Conservation (phyloP, 2,329 filamentous ascomycete species). For the Celoporthe dispersa region DNA sequence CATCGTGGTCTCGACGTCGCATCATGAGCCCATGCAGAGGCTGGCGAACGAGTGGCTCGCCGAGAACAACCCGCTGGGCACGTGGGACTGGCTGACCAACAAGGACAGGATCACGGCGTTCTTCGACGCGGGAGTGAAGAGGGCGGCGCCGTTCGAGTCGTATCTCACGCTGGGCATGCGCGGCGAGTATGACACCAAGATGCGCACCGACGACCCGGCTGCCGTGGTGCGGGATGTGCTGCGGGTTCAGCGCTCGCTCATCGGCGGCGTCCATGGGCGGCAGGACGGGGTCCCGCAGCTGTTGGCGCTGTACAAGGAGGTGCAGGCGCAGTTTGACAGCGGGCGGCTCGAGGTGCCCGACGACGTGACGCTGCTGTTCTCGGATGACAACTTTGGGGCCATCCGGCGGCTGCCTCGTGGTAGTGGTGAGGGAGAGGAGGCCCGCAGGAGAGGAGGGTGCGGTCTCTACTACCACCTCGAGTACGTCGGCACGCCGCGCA, state of each 20-base stretch:
- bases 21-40: slow-evolving; percentile 69
- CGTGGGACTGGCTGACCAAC: slow-evolving; percentile 66
- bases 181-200: slow-evolving; percentile 60
- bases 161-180: slow-evolving; percentile 65
- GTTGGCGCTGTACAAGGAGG: slow-evolving; percentile 69
- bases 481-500: slow-evolving; percentile 64
- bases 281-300: slow-evolving; percentile 53
- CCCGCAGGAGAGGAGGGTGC: slow-evolving; percentile 56
- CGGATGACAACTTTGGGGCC: slow-evolving; percentile 67
- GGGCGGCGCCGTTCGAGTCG: slow-evolving; percentile 60
- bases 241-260: slow-evolving; percentile 56
- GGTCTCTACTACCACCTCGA: slow-evolving; percentile 66
- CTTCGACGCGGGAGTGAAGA: slow-evolving; percentile 58
- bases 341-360: slow-evolving; percentile 61
- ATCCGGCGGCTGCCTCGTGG: slow-evolving; percentile 60
- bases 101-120: slow-evolving; percentile 57
- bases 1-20: slow-evolving; percentile 66
- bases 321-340: slow-evolving; percentile 64
- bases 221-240: slow-evolving; percentile 58
- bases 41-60: slow-evolving; percentile 55
- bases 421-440: slow-evolving; percentile 57
- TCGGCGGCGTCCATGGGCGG: slow-evolving; percentile 54
- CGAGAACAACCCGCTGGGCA: slow-evolving; percentile 46
- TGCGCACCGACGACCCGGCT: slow-evolving; percentile 55
- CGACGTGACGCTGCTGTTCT: slow-evolving; percentile 64